Conservation (phyloP, 1,284 basidiomycete genomes). For the Ganoderma leucocontextum region DNA sequence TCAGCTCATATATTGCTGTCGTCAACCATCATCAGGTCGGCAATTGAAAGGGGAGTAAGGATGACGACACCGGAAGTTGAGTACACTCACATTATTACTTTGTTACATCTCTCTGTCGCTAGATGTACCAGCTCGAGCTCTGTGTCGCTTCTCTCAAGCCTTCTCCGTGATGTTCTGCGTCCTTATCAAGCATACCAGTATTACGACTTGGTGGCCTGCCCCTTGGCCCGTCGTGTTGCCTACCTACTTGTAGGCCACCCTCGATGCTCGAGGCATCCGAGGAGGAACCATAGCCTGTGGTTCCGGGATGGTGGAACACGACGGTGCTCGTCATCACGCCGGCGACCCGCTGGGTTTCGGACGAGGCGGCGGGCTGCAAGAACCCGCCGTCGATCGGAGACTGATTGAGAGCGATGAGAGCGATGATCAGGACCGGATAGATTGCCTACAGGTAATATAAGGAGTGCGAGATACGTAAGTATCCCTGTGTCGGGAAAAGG, state of each 20-base stretch:
- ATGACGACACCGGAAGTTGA: neutral
- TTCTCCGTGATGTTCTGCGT: neutral
- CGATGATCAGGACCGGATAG: conserved; percentile 10
- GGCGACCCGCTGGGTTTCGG: neutral
- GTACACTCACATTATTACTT: neutral
- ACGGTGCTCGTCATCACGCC: neutral
- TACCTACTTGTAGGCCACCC: neutral
- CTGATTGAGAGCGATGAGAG: conserved; percentile 4
- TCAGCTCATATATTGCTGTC: too few species aligned
- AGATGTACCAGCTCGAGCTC: neutral
- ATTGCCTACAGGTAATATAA: neutral
- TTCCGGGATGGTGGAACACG: neutral
- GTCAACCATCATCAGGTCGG: too few species aligned
- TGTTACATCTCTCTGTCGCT: neutral
- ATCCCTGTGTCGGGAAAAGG: neutral
- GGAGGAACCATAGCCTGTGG: neutral
- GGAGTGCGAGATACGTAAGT: neutral
- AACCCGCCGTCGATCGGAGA: neutral
- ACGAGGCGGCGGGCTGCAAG: neutral
- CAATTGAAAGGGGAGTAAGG: too few species aligned
- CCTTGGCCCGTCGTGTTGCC: neutral
- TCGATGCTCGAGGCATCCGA: neutral
- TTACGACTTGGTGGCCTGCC: neutral
- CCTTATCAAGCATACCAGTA: neutral
- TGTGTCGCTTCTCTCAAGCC: neutral